phyloP scores from a whole-genome alignment of 1,284 basidiomycete species.

The Inonotus hispidus region DNA sequence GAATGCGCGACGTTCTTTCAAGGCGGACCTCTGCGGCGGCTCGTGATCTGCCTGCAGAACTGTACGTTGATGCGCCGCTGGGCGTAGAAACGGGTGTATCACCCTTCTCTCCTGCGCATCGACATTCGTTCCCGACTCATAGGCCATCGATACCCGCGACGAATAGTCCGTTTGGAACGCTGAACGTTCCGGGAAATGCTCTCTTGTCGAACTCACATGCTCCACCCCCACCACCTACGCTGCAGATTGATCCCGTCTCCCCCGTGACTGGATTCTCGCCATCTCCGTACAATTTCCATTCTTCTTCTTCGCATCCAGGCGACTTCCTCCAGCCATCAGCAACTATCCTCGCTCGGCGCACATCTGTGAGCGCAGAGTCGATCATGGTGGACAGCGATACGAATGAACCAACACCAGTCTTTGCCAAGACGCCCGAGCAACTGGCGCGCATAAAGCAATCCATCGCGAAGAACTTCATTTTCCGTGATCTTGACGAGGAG shows the following conservation, averaged over 20 bases:
- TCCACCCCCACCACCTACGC: constrained; percentile 40
- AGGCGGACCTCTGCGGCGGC: constrained; percentile 44
- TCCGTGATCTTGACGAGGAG: constrained; percentile 94
- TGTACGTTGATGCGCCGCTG: constrained; percentile 55
- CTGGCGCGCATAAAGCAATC: constrained; percentile 82
- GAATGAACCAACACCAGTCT: constrained; percentile 66
- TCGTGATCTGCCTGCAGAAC: constrained; percentile 48
- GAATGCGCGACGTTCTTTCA: constrained; percentile 58
- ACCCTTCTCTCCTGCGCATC: constrained; percentile 35
- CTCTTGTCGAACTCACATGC: constrained; percentile 45
- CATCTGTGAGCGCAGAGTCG: constrained; percentile 96
- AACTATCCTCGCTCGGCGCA: constrained; percentile 84
- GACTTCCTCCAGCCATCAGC: constrained; percentile 64
- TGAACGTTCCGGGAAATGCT: constrained; percentile 74
- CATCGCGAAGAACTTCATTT: constrained; percentile 89
- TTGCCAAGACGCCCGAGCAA: constrained; percentile 83
- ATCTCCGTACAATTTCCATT: constrained; percentile 41
- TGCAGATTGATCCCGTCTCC: constrained; percentile 52
- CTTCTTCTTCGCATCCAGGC: constrained; percentile 38
- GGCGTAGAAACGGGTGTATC: constrained; percentile 36
- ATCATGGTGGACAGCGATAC: constrained; percentile 74
- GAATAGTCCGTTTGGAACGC: constrained; percentile 68
- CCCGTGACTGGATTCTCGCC: constrained; percentile 54
- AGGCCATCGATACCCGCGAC: constrained; percentile 43
- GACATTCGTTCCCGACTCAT: constrained; percentile 37